phyloP scores from a whole-genome alignment of 2,329 filamentous ascomycete genomes.

The Diaporthe citri region DNA sequence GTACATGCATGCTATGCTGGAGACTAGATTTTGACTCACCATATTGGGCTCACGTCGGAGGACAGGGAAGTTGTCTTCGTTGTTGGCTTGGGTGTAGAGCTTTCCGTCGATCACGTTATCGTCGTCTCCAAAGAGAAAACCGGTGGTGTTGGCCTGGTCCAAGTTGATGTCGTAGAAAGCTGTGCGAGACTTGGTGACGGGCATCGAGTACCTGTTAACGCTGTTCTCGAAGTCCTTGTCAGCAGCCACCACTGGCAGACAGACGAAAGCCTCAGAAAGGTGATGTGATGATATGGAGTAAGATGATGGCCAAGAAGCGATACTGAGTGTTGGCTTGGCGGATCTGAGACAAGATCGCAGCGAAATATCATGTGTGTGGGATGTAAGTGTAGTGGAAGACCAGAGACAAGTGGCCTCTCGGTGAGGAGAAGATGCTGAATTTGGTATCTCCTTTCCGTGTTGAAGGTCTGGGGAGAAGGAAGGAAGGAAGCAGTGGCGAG shows the following conservation, averaged over 20 bases:
- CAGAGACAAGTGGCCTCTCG: not conserved
- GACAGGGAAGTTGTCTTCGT: constrained; percentile 89
- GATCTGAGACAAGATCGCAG: not conserved
- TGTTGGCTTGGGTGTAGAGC: constrained; percentile 78
- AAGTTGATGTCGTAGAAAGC: constrained; percentile 75
- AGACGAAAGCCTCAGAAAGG: not conserved
- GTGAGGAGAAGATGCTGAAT: not conserved
- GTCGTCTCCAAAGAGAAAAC: constrained; percentile 88
- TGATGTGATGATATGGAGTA: not conserved
- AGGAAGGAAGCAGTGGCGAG: constrained; percentile 28
- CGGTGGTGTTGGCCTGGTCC: constrained; percentile 86
- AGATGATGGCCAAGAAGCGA: not conserved
- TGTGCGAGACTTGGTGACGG: constrained; percentile 79
- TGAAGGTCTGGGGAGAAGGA: constrained; percentile 23
- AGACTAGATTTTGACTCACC: constrained; percentile 55
- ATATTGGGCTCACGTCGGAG: constrained; percentile 70
- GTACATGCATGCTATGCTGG: not conserved
- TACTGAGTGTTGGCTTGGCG: not conserved
- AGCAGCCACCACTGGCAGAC: constrained; percentile 20
- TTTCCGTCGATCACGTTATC: constrained; percentile 74
- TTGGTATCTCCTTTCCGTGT: not conserved
- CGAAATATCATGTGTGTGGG: not conserved
- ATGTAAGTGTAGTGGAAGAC: not conserved
- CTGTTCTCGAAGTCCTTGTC: constrained; percentile 56
- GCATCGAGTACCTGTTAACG: constrained; percentile 93